A percentile compares a stretch with the other conserved stretches of the same genome.
Conservation (phyloP, 768 basidiomycete genomes). For the Boletellus sp. region DNA sequence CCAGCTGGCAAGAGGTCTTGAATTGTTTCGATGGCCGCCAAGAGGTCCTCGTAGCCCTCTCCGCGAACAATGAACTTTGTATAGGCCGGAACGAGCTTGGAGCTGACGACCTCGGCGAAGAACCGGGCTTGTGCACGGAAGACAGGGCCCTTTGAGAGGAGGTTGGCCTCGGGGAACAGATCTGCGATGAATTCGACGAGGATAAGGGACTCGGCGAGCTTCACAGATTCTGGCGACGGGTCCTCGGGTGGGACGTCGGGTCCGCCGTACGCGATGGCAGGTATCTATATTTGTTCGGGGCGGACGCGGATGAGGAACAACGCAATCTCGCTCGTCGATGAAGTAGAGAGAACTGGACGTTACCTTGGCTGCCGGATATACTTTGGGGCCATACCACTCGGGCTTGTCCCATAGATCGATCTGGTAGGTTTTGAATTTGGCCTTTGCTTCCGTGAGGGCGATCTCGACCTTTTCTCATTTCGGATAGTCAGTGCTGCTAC, state of each 20-base stretch:
- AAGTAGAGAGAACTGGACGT: too few species aligned
- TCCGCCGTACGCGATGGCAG: slow-evolving; percentile 55
- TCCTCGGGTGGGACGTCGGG: slow-evolving; percentile 50
- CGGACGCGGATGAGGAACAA: too few species aligned
- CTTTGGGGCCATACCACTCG: slow-evolving; percentile 60
- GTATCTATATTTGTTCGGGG: slow-evolving; percentile 6
- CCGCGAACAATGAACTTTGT: slow-evolving; percentile 36
- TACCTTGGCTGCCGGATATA: slow-evolving; percentile 68
- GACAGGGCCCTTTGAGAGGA: slow-evolving; percentile 56
- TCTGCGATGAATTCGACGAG: slow-evolving; percentile 68
- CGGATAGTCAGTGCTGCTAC: neutral
- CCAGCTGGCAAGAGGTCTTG: slow-evolving; percentile 45
- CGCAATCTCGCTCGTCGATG: too few species aligned
- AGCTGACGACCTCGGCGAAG: slow-evolving; percentile 55
- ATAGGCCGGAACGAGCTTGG: slow-evolving; percentile 41
- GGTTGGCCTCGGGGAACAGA: slow-evolving; percentile 43
- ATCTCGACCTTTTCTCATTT: slow-evolving; percentile 48
- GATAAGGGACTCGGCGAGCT: slow-evolving; percentile 62
- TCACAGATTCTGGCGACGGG: slow-evolving; percentile 57
- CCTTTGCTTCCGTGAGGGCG: slow-evolving; percentile 55
- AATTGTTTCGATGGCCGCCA: slow-evolving; percentile 44
- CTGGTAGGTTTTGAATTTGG: slow-evolving; percentile 47
- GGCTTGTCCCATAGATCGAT: slow-evolving; percentile 66
- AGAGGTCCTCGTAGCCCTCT: slow-evolving; percentile 39
- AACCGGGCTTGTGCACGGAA: slow-evolving; percentile 56